Base-by-base conservation (phyloP, 2,329 filamentous ascomycete genomes). In the Aspergillus pseudotamarii region DNA sequence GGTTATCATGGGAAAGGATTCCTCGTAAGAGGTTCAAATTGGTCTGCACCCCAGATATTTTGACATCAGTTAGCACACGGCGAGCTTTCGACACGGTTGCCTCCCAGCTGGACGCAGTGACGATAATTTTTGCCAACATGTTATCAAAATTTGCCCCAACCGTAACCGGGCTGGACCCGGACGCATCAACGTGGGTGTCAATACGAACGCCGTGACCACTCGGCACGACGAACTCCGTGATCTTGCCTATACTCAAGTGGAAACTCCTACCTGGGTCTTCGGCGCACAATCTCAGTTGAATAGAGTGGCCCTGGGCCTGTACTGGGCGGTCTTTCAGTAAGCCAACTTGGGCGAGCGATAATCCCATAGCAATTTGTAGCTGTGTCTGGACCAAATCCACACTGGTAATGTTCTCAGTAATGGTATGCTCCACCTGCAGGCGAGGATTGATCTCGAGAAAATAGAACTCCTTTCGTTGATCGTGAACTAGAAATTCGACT, bases 371-470 rank as follows among this genome's bases (percentile, higher is more conserved):
- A 9, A 88, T 73, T 2, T 83, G 73, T 0, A 89, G 77, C 62
- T 89, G 86, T 2, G 78, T 75, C 66, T 82, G 81, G 19, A 88
- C 86, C 4, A 89, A 78, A 63, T 89, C 86, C 9, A 83, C 74
- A 0, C 76, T 78, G 6, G 81, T 82, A 9, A 89, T 83, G 4
- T 78, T 80, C 66, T 89, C 86, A 0, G 85, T 88, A 59, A 88
- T 83, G 1, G 86, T 88, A 69, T 88, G 86, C 66, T 89, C 86
- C 45, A 89, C 86, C 69, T 88, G 86, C 2, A 88, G 72, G 3
- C 86, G 79, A 0, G 86, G 86, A 60, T 89, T 89, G 65, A 88
- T 81, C 68, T 89, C 86, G 6, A 89, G 73, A 67, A 89, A 88
- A 73, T 83, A 88, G 71, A 83, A 86, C 28, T 85, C 81, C 1